Evolutionary conservation across 495 filamentous ascomycete genomes (phyloP).

Genomic region (Penicillium tannophilum): DNA sequence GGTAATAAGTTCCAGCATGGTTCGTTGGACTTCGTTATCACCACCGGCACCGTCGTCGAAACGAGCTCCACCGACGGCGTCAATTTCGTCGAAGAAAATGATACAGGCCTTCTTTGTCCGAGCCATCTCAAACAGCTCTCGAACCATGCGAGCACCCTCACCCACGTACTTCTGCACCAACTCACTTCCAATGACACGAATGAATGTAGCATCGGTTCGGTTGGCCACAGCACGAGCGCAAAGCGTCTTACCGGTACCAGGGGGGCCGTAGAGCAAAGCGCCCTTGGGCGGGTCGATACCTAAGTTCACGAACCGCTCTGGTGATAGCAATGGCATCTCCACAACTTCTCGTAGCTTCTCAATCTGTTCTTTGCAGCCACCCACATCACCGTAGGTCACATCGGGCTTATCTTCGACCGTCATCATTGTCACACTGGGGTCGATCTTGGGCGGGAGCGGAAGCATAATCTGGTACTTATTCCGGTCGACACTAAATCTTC

Average conservation of each 20-base stretch:
- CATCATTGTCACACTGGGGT: constrained; percentile 99
- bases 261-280: constrained; percentile 93
- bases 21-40: constrained; percentile 99
- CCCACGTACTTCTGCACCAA: constrained; percentile 98
- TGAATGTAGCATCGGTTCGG: constrained; percentile 96
- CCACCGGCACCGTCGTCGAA: constrained; percentile 98
- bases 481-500: constrained; percentile 74
- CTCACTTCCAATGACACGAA: constrained; percentile 95
- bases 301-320: constrained; percentile 94
- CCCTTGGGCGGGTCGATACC: constrained; percentile 99
- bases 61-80: constrained; percentile 95
- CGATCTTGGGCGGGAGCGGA: constrained; percentile 97
- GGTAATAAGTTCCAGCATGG: constrained; percentile 98
- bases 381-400: constrained; percentile 98
- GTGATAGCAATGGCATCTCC: constrained; percentile 94
- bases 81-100: constrained; percentile 99
- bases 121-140: constrained; percentile 99
- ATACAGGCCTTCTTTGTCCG: constrained; percentile 99
- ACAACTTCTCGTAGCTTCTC: constrained; percentile 99
- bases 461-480: constrained; percentile 99
- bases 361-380: constrained; percentile 98
- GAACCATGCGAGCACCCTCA: constrained; percentile 96
- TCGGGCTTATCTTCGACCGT: constrained; percentile 99
- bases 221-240: constrained; percentile 97
- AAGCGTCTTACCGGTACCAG: constrained; percentile 96